Evolutionary conservation across 164 flowering plant species (phyloP).

Genomic region (Amborella trichopoda): DNA sequence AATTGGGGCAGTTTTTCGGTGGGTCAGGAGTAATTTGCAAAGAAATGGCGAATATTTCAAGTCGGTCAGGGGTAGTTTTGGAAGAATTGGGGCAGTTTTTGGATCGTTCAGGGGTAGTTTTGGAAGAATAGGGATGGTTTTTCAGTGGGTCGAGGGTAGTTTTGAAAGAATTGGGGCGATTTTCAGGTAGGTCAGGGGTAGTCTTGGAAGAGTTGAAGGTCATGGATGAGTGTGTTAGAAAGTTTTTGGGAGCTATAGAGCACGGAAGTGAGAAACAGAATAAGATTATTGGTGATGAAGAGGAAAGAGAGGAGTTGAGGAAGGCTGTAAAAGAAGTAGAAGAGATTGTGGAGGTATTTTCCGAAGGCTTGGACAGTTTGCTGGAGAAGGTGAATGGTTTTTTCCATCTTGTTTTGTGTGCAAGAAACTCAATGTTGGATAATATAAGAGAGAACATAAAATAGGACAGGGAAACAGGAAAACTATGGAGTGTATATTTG

Average conservation of each 20-base stretch:
- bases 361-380: conserved; percentile 21
- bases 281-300: not conserved
- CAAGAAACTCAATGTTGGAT: conserved; percentile 16
- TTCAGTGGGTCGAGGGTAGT: not conserved
- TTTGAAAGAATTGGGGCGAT: not conserved
- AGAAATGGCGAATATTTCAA: too few species aligned
- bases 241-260: not conserved
- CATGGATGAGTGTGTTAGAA: not conserved
- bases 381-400: conserved; percentile 17
- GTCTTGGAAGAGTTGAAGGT: not conserved
- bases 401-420: conserved; percentile 21
- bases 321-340: conserved; percentile 16
- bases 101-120: not conserved
- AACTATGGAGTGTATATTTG: too few species aligned
- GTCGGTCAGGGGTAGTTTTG: not conserved
- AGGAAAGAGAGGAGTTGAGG: conserved; percentile 3
- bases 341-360: conserved; percentile 10
- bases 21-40: too few species aligned
- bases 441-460: too few species aligned
- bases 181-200: not conserved
- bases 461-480: too few species aligned
- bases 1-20: not conserved
- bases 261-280: not conserved
- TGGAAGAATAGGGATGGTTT: not conserved
- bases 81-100: not conserved